Base-by-base conservation (phyloP, 106 monocot genomes). In the Allium sativum region DNA sequence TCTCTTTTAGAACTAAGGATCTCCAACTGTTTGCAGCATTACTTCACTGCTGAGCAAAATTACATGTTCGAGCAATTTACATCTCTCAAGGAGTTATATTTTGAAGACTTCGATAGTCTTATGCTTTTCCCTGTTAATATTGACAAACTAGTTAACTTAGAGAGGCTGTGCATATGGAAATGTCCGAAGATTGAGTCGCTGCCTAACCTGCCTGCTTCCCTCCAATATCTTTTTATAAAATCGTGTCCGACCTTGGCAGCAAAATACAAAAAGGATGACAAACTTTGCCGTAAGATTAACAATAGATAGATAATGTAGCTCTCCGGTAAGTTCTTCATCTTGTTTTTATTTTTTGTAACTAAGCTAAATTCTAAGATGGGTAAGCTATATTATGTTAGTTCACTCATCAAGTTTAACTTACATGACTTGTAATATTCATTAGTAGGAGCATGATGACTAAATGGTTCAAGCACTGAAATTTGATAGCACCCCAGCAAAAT, bases 121-220 rank as follows among this genome's bases (percentile, higher is more conserved):
- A 7, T 18, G 55, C 18, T 9, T 3, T 16, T 55, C 17, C 55
- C 55, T 6, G 14, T 15, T 15, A 55, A 17, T 55, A 15, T 55
- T 15, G 18, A 55, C 2, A 55, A 55, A 19, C 14, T 55, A 10
- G n/a, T 19, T 55, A 17, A 9, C 55, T 19, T 55, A 15, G 9
- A 55, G 3, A 55, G 19, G 55, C 55, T 55, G 55, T 18, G 18
- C 6, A 9, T 55, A 17, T 9, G 0, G 18, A 17, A 2, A 9
- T 55, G 55, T 19, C 14, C 14, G 10, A 55, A 55, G 55, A 55
- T 55, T 15, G 55, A 55, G 55, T 55, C 55, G 18, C 14, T 55
- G 1, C 55, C 55, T 1, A 18, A 55, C 18, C 55, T 55, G 55
- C 55, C 55, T 17, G 19, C 55, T 55, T 55, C 55, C 18, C 55